These are phyloP conservation scores for Schizosaccharomyces versatilis DNA, from an alignment of 1,139 yeast species.

Conservation along the genomic window DNA sequence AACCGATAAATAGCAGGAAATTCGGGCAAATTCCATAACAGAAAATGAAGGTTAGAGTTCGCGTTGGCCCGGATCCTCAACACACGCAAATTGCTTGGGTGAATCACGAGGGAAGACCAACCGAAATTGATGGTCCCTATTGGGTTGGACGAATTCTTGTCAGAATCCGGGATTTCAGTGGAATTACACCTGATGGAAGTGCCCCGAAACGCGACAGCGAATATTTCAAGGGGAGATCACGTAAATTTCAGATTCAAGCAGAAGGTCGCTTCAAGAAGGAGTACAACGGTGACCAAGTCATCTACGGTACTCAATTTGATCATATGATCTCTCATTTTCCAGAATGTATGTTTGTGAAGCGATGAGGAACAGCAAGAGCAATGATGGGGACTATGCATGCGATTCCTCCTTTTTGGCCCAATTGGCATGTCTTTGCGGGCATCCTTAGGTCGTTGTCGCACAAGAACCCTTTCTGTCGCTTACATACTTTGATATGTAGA, in stretches of 20 bases:
- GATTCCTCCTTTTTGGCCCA: too few relatives aligned
- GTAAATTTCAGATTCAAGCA: constrained; percentile 11
- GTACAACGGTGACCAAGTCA: constrained; percentile 9
- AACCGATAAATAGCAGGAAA: too few relatives aligned
- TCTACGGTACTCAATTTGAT: constrained; percentile 10
- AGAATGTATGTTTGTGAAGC: constrained; percentile 4
- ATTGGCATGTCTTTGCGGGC: too few relatives aligned
- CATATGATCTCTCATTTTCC: constrained; percentile 10
- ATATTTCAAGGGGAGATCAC: constrained; percentile 9
- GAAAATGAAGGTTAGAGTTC: constrained; percentile 4
- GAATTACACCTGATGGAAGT: constrained; percentile 9
- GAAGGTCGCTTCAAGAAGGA: constrained; percentile 10
- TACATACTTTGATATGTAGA: too few relatives aligned
- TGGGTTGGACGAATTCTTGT: constrained; percentile 11
- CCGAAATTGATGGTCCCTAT: constrained; percentile 8
- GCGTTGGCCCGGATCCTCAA: constrained; percentile 4
- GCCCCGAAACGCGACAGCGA: constrained; percentile 6
- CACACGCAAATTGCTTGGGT: constrained; percentile 10
- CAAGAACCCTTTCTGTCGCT: too few relatives aligned
- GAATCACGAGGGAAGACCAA: constrained; percentile 9
- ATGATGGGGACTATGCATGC: too few relatives aligned
- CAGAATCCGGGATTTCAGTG: constrained; percentile 10
- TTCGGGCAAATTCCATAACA: too few relatives aligned
- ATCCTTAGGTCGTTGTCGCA: too few relatives aligned
- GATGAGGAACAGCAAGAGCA: background rate